Evolutionary conservation across 805 yeast genomes (phyloP).

Genomic region (Sugiyamaella smithiae): DNA sequence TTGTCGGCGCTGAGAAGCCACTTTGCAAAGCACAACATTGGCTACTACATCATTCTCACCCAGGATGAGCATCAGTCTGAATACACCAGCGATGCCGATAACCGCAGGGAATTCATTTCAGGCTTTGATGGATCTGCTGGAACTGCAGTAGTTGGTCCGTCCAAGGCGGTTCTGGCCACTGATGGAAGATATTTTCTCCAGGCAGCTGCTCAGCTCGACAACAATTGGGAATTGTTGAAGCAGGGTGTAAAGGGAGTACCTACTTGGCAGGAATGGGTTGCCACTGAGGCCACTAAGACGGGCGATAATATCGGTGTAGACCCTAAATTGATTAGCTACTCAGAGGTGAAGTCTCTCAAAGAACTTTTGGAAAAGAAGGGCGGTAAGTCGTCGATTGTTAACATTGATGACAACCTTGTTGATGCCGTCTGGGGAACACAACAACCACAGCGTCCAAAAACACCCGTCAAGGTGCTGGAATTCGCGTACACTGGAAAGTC

Average conservation of each 20-base stretch:
- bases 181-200: slow-evolving; percentile 95
- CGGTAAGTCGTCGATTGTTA: slow-evolving; percentile 29
- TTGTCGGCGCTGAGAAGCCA: slow-evolving; percentile 56
- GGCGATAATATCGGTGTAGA: slow-evolving; percentile 71
- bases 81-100: slow-evolving; percentile 78
- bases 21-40: slow-evolving; percentile 63
- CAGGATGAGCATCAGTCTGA: slow-evolving; percentile 95
- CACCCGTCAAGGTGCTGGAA: slow-evolving; percentile 50
- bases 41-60: slow-evolving; percentile 75
- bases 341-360: slow-evolving; percentile 33
- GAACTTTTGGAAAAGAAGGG: slow-evolving; percentile 29
- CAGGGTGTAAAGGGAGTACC: slow-evolving; percentile 71
- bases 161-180: slow-evolving; percentile 76
- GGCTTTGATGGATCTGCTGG: slow-evolving; percentile 95
- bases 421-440: slow-evolving; percentile 74
- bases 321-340: slow-evolving; percentile 64
- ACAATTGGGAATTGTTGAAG: slow-evolving; percentile 74
- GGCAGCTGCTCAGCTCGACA: slow-evolving; percentile 78
- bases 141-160: slow-evolving; percentile 71
- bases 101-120: slow-evolving; percentile 75
- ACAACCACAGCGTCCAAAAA: slow-evolving; percentile 56
- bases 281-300: slow-evolving; percentile 50
- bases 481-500: slow-evolving; percentile 63
- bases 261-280: slow-evolving; percentile 79
- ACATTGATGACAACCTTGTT: slow-evolving; percentile 62